Percentiles rank a stretch among this genome's conserved stretches.
phyloP scores from a whole-genome alignment of 768 basidiomycete species.

The Boletus subparvulus region DNA sequence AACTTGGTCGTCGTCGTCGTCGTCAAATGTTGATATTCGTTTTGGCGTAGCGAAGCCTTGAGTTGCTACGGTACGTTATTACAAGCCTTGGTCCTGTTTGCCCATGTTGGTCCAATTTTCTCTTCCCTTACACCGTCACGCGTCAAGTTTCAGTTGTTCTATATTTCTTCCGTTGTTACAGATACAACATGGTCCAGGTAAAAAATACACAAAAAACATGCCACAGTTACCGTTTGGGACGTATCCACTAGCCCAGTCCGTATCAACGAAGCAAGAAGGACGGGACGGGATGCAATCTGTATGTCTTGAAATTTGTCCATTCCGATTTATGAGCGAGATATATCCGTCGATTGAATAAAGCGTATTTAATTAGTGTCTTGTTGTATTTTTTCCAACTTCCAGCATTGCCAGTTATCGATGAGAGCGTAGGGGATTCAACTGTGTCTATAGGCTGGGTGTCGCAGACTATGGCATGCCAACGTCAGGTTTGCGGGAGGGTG shows the following conservation, averaged over 20 bases:
- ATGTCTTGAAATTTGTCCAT: constrained; percentile 12
- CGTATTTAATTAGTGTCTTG: constrained; percentile 13
- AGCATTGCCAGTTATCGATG: neutral
- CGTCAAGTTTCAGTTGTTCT: neutral
- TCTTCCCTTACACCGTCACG: neutral
- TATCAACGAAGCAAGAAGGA: constrained; percentile 14
- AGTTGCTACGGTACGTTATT: neutral
- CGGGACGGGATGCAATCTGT: constrained; percentile 1
- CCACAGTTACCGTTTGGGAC: constrained; percentile 1
- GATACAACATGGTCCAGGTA: constrained; percentile 22
- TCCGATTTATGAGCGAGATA: constrained; percentile 16
- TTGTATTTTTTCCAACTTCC: constrained; percentile 2
- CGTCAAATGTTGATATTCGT: constrained; percentile 12
- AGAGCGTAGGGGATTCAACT: constrained; percentile 1
- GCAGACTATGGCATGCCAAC: constrained; percentile 13
- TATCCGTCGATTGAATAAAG: constrained; percentile 17
- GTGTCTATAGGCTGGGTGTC: constrained; percentile 9
- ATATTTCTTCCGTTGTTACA: constrained; percentile 13
- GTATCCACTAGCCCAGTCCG: constrained; percentile 4
- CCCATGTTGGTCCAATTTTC: constrained; percentile 19
- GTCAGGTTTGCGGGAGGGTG: constrained; percentile 12
- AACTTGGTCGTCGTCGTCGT: constrained; percentile 9
- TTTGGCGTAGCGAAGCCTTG: neutral
- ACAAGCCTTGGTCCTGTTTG: constrained; percentile 15
- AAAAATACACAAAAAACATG: constrained; percentile 21